phyloP scores from a whole-genome alignment of 768 basidiomycete species.

The Lactarius deliciosus region DNA sequence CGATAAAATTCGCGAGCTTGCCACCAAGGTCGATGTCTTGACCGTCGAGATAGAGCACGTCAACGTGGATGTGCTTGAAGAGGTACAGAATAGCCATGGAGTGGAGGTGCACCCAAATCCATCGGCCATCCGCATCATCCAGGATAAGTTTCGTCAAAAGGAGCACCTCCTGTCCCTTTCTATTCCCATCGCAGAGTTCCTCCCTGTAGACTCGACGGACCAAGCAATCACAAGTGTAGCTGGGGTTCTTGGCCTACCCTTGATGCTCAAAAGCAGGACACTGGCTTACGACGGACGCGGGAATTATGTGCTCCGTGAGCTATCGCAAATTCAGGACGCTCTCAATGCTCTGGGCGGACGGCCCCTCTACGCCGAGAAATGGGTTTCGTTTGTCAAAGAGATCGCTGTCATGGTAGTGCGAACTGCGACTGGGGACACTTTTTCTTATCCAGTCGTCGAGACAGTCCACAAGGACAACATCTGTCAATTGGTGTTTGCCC shows the following conservation, averaged over 20 bases:
- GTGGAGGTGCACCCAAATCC: conserved; percentile 69
- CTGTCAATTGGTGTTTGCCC: conserved; percentile 90
- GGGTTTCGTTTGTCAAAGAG: conserved; percentile 86
- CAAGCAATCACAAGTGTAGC: conserved; percentile 55
- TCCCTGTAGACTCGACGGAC: conserved; percentile 53
- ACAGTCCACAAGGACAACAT: conserved; percentile 94
- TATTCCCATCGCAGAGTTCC: conserved; percentile 58
- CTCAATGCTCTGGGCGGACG: conserved; percentile 62
- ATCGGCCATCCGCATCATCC: conserved; percentile 79
- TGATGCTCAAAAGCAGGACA: conserved; percentile 96
- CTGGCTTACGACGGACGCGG: conserved; percentile 96
- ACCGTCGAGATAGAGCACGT: conserved; percentile 99
- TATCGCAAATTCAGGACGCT: conserved; percentile 50
- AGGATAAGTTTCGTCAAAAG: conserved; percentile 72
- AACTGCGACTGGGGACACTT: conserved; percentile 65
- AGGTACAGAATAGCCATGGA: conserved; percentile 45
- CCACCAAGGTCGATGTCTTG: conserved; percentile 76
- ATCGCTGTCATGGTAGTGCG: conserved; percentile 98
- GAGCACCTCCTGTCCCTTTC: conserved; percentile 50
- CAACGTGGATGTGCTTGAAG: conserved; percentile 68
- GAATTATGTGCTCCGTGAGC: conserved; percentile 71
- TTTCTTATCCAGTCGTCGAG: conserved; percentile 89
- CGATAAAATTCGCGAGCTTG: conserved; percentile 74
- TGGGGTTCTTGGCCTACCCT: conserved; percentile 68
- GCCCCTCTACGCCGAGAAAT: conserved; percentile 90